A percentile compares a stretch with the other conserved stretches of the same genome.
These are phyloP conservation scores for Castanea mollissima DNA, from an alignment of 306 rosid species.

Conservation along the genomic window DNA sequence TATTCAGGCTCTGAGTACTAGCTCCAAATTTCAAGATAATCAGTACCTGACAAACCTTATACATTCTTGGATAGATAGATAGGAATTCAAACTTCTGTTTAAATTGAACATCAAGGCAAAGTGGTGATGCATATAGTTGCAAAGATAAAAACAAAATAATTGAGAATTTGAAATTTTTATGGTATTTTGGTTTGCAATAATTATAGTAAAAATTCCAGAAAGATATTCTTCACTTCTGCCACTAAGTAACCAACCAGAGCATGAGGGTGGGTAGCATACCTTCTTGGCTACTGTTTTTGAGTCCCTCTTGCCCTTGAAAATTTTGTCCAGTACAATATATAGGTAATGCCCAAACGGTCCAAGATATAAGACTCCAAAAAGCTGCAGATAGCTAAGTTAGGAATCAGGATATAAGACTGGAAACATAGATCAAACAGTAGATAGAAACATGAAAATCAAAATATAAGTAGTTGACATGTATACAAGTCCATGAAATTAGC, in stretches of 20 bases:
- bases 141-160: neutral
- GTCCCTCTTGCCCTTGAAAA: conserved; percentile 94
- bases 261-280: conserved; percentile 42
- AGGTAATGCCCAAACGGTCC: conserved; percentile 95
- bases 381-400: conserved; percentile 41
- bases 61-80: neutral
- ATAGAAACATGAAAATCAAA: neutral
- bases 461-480: neutral
- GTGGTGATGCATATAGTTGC: neutral
- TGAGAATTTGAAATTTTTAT: neutral
- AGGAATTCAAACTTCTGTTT: neutral
- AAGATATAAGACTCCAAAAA: conserved; percentile 84
- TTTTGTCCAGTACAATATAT: conserved; percentile 62
- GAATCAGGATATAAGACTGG: neutral
- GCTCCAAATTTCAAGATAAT: neutral
- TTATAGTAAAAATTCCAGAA: conserved; percentile 4
- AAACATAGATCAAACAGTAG: neutral
- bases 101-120: neutral
- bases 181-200: neutral
- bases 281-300: conserved; percentile 81
- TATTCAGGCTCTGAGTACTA: neutral
- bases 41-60: neutral
- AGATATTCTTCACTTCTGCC: neutral
- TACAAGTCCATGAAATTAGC: neutral
- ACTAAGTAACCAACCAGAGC: conserved; percentile 7